phyloP scores from a whole-genome alignment of 805 yeast species.

The Monosporozyma aquatica region DNA sequence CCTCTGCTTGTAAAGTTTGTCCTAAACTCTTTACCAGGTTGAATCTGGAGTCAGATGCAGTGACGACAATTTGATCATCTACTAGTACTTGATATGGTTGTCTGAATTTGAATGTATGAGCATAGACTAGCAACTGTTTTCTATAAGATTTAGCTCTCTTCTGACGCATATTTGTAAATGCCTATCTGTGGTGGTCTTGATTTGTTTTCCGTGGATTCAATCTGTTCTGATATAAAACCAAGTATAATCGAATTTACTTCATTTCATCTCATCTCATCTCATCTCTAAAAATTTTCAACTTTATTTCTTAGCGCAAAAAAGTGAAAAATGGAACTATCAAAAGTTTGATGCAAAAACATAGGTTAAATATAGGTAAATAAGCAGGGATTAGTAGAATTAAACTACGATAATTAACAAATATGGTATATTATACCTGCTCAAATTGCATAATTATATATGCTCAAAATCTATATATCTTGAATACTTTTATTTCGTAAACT shows the following conservation, averaged over 20 bases:
- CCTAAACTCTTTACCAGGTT: conserved; percentile 75
- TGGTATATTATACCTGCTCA: no score
- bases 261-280: background rate
- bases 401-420: no score
- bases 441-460: no score
- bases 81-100: conserved; percentile 87
- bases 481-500: conserved; percentile 24
- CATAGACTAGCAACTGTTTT: conserved; percentile 81
- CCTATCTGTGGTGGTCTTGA: no score
- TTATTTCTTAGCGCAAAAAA: no score
- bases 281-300: background rate
- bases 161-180: conserved; percentile 63
- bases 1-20: conserved; percentile 74
- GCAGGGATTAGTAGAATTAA: no score
- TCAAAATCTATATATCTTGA: conserved; percentile 17
- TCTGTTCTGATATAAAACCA: no score
- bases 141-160: conserved; percentile 91
- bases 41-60: conserved; percentile 56
- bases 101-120: conserved; percentile 82
- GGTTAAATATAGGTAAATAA: no score
- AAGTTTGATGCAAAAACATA: no score
- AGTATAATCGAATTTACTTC: no score
- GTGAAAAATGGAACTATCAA: no score
- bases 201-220: no score
- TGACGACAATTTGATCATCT: conserved; percentile 68